phyloP scores from a whole-genome alignment of 2,329 filamentous ascomycete species.

The Zymoseptoria crescenta region DNA sequence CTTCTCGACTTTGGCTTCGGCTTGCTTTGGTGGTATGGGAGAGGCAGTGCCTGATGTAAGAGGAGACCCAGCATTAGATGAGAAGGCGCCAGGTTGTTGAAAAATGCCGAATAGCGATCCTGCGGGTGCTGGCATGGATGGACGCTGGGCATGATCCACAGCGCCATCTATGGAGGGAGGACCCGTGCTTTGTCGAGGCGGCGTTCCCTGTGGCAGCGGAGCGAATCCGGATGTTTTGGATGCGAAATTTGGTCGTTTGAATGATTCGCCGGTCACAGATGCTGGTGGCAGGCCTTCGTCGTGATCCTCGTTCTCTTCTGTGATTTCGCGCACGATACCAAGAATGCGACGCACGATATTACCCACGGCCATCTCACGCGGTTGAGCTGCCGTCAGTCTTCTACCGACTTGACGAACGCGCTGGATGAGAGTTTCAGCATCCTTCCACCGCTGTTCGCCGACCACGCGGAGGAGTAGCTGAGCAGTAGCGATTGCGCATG shows the following conservation, averaged over 20 bases:
- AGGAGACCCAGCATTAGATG: slow-evolving; percentile 31
- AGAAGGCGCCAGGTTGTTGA: slow-evolving; percentile 52
- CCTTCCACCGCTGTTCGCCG: slow-evolving; percentile 67
- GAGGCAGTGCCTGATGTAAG: slow-evolving; percentile 16
- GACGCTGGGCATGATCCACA: slow-evolving; percentile 37
- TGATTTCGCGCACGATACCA: slow-evolving; percentile 84
- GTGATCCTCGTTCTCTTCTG: slow-evolving; percentile 59
- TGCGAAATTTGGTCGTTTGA: slow-evolving; percentile 16
- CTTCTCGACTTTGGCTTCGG: slow-evolving; percentile 26
- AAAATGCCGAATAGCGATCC: slow-evolving; percentile 86
- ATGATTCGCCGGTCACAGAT: slow-evolving; percentile 13
- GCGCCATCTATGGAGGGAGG: slow-evolving; percentile 8
- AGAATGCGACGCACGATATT: slow-evolving; percentile 90
- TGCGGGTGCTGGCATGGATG: slow-evolving; percentile 50
- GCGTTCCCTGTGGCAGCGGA: slow-evolving; percentile 38
- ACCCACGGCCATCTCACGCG: slow-evolving; percentile 82
- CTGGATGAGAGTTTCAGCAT: slow-evolving; percentile 70
- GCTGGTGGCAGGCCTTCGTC: slow-evolving; percentile 32
- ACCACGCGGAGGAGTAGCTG: slow-evolving; percentile 83
- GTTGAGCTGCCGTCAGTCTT: slow-evolving; percentile 72
- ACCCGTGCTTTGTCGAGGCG: slow-evolving; percentile 11
- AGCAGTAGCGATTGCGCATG: slow-evolving; percentile 85
- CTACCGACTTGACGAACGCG: slow-evolving; percentile 73
- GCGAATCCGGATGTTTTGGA: slow-evolving; percentile 41
- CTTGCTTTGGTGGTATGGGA: slow-evolving; percentile 30